Percentiles rank a stretch among this genome's conserved stretches.
These are phyloP conservation scores for Plantago coronopus DNA, from an alignment of 305 asterid species.

Conservation along the genomic window DNA sequence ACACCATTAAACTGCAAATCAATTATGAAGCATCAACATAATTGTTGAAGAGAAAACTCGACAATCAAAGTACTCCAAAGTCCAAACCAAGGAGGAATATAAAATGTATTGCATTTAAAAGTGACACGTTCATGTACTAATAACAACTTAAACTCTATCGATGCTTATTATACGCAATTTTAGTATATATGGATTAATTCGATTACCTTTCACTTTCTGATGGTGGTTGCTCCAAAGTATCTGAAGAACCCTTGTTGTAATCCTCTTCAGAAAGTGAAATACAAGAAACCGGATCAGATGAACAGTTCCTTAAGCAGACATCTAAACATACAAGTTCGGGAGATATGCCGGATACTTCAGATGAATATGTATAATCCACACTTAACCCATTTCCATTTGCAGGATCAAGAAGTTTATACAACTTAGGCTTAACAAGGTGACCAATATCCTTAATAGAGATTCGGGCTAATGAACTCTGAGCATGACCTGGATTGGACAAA, in stretches of 20 bases:
- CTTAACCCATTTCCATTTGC: conserved; percentile 76
- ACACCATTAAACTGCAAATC: conserved; percentile 40
- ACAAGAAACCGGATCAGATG: conserved; percentile 62
- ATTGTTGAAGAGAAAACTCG: conserved; percentile 18
- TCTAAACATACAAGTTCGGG: conserved; percentile 58
- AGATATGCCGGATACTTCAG: conserved; percentile 68
- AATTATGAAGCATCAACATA: conserved; percentile 28
- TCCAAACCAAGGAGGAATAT: conserved; percentile 6
- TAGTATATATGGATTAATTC: conserved; percentile 17
- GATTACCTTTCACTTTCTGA: conserved; percentile 47
- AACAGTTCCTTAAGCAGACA: conserved; percentile 58
- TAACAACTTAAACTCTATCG: not conserved
- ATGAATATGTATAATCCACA: conserved; percentile 61
- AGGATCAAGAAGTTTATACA: conserved; percentile 64
- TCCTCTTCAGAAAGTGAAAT: conserved; percentile 66
- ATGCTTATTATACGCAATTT: not conserved
- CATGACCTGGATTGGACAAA: conserved; percentile 40
- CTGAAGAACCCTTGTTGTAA: conserved; percentile 36
- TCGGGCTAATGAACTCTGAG: conserved; percentile 65
- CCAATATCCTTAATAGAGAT: conserved; percentile 81
- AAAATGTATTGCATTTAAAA: conserved; percentile 1
- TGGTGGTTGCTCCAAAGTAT: conserved; percentile 50
- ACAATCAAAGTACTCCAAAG: conserved; percentile 7
- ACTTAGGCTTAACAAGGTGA: conserved; percentile 63
- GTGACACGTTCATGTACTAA: not conserved